Percentiles rank a stretch among this genome's conserved stretches.
Conservation (phyloP, 148 eudicot genomes). For the Salicornia ramosissima region DNA sequence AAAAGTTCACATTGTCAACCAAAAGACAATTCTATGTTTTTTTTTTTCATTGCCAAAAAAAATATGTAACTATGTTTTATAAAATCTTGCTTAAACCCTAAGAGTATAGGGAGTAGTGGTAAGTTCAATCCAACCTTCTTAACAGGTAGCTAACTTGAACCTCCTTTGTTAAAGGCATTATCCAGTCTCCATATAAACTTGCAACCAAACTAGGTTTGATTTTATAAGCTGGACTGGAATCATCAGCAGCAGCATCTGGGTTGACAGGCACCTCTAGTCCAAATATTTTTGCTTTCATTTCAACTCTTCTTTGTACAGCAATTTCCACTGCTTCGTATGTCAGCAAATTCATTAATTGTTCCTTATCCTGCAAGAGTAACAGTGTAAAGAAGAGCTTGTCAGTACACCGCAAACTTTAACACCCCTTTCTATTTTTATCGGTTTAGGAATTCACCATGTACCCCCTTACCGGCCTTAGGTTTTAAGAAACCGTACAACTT, state of each 20-base stretch:
- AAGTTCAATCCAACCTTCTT: constrained; percentile 72
- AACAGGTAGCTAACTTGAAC: constrained; percentile 82
- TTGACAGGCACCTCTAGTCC: constrained; percentile 56
- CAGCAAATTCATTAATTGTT: constrained; percentile 57
- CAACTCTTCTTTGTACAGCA: constrained; percentile 66
- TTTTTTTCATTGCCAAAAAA: not conserved
- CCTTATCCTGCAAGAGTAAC: constrained; percentile 48
- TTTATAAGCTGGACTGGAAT: constrained; percentile 51
- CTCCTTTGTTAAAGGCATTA: constrained; percentile 92
- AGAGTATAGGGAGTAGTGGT: not conserved
- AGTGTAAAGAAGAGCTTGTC: not conserved
- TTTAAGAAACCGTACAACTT: too few relatives aligned
- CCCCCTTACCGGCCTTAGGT: too few relatives aligned
- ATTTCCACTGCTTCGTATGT: constrained; percentile 74
- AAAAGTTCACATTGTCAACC: not conserved
- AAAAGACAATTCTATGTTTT: too few relatives aligned
- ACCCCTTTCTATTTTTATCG: too few relatives aligned
- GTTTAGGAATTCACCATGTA: too few relatives aligned
- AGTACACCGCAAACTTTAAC: not conserved
- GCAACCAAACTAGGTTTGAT: constrained; percentile 78
- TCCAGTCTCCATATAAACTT: constrained; percentile 82
- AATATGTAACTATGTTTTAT: not conserved
- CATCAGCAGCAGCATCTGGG: constrained; percentile 28
- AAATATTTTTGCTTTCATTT: constrained; percentile 66
- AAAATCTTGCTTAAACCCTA: not conserved